phyloP scores from a whole-genome alignment of 1,139 yeast genomes.

The Scheffersomyces stambukii region DNA sequence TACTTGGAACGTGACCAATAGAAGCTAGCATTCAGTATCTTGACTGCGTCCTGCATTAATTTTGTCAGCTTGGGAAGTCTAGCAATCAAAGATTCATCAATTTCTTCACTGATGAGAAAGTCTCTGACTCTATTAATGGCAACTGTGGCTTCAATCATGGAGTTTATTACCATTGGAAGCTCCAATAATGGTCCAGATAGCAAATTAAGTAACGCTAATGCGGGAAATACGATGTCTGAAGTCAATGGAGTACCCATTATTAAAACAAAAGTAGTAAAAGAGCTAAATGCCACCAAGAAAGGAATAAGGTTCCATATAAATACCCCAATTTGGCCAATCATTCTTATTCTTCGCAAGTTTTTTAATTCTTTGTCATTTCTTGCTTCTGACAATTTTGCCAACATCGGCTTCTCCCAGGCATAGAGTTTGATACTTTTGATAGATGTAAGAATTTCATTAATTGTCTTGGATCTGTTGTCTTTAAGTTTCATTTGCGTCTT shows the following conservation, averaged over 20 bases:
- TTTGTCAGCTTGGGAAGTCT: constrained; percentile 1
- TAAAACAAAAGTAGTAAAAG: constrained; percentile 19
- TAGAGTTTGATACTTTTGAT: constrained; percentile 32
- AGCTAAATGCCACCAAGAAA: constrained; percentile 23
- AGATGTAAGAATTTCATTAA: constrained; percentile 30
- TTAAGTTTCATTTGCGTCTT: constrained; percentile 65
- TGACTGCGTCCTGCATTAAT: constrained; percentile 7
- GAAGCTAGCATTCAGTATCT: constrained; percentile 14
- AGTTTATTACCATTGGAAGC: constrained; percentile 23
- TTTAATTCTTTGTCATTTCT: constrained; percentile 29
- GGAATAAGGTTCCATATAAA: constrained; percentile 32
- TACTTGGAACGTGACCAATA: constrained; percentile 11
- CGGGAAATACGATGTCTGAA: constrained; percentile 32
- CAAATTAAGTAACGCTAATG: constrained; percentile 27
- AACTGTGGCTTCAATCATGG: constrained; percentile 25
- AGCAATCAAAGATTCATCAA: constrained; percentile 16
- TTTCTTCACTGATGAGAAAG: constrained; percentile 24
- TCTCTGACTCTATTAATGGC: constrained; percentile 24
- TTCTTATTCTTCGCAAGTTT: constrained; percentile 20
- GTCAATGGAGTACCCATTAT: constrained; percentile 18
- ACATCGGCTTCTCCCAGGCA: constrained; percentile 34
- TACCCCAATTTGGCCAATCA: constrained; percentile 20
- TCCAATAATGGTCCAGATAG: constrained; percentile 26
- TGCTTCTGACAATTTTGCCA: constrained; percentile 21
- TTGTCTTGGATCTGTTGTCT: constrained; percentile 29